Base-by-base conservation (phyloP, 148 eudicot species). In the Linanthus parryae region DNA sequence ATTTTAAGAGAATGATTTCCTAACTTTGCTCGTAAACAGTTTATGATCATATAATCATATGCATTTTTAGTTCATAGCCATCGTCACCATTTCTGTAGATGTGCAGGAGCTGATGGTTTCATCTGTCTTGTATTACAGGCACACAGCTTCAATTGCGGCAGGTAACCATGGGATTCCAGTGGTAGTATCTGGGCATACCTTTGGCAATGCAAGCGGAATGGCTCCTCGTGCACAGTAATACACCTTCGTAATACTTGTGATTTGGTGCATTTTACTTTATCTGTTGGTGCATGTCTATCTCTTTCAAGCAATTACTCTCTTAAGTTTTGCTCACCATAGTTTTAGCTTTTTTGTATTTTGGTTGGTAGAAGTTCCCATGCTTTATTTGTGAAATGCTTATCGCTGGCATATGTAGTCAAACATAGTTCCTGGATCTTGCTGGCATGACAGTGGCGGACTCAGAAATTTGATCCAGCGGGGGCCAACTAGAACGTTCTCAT, bases 181-280 rank as follows among this genome's bases (percentile, higher is more conserved):
- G 55, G 63, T 82, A 53, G 99, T 94, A 44, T 69, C 95, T 61
- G 99, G 95, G 29, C 88, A 94, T 81, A 51, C 48, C 54, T 94
- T 88, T 83, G 99, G 99, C 31, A 82, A 88, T 80, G 99, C 99
- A 31, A 94, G 99, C 76, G 99, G 99, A 65, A 94, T 94, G 99
- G 99, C 99, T 73, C 99, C 99, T 65, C 99, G 84, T 61, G 65
- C 99, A 54, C 99, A 94, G 99, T 94, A 83, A 82, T 69, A 23
- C 41, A 56, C 36, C 59, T 46, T n/a, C n/a, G 37, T 58, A 26
- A 58, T 40, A 28, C 13, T 44, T 65, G 15, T 48, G 1, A 38
- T 17, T 46, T 59, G 27, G 12, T 23, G 31, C 56, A 18, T 30
- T 52, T 28, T 17, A 25, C 14, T 37, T 39, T 25, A 12, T 44